A percentile compares a stretch with the other conserved stretches of the same genome.
Evolutionary conservation across 2,329 filamentous ascomycete genomes (phyloP).

Genomic region (Ophiostoma sp.): DNA sequence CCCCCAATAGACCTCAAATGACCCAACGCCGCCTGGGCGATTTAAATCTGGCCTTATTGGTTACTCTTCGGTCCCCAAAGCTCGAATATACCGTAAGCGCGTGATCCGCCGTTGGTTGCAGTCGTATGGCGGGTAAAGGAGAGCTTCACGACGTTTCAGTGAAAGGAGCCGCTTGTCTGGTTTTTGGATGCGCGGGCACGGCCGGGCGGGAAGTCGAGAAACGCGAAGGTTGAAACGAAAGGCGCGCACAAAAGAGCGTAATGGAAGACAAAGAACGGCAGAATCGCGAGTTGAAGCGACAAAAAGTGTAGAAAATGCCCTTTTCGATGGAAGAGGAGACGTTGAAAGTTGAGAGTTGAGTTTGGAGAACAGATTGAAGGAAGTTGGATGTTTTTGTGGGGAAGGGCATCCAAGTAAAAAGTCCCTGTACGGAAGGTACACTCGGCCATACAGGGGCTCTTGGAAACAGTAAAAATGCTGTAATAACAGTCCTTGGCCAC

Average conservation of each 20-base stretch:
- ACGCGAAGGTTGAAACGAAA: neutral
- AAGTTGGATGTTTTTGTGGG: constrained; percentile 12
- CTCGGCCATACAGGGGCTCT: neutral
- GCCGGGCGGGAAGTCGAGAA: neutral
- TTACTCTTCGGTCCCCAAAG: neutral
- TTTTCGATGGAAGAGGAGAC: neutral
- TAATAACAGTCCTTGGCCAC: neutral
- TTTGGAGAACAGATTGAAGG: constrained; percentile 11
- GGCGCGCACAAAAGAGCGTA: neutral
- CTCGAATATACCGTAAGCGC: neutral
- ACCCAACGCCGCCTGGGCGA: neutral
- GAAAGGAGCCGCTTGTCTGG: neutral
- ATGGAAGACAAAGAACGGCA: neutral
- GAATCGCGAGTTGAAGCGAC: neutral
- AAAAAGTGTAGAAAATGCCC: neutral
- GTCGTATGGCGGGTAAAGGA: neutral
- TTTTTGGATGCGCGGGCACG: neutral
- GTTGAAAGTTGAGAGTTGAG: constrained; percentile 1
- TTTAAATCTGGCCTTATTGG: neutral
- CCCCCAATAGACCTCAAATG: neutral
- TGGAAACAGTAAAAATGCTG: neutral
- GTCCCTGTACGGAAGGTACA: neutral
- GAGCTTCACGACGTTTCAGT: neutral
- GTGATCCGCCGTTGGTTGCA: neutral
- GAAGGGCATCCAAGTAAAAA: neutral